Evolutionary conservation across 768 basidiomycete genomes (phyloP), one percentile per base, ranked within the genome.

Genomic region (Grammothele lineata): DNA sequence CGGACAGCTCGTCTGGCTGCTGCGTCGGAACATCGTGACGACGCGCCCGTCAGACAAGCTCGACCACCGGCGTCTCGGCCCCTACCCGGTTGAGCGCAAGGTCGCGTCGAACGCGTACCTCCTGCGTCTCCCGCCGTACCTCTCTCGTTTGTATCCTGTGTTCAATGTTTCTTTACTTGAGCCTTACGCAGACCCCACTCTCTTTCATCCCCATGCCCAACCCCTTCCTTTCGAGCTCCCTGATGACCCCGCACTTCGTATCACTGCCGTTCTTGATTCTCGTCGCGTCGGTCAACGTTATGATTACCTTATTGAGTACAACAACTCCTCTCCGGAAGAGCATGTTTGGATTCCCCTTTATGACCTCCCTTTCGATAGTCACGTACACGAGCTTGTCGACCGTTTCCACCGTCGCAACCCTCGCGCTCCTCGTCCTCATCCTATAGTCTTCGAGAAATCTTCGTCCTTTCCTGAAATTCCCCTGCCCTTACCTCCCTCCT

Each of bases 41-140:
- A 68, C 61, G 15, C 57, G 68, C 4, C 72, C 72, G 1, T 66
- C 68, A 6, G 46, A 59, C 30, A 75, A 75, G 52, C 68, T 75
- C 54, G 8, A 17, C 11, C 17, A 36, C 23, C 17, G 18, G 25
- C 24, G 18, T 25, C 18, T 37, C 25, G 25, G 27, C 3, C 35
- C 33, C 35, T 37, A 36, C 41, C 40, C 26, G 37, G 40, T 38
- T 23, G 8, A 15, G 4, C 9, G 6, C 44, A 24, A 15, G 14
- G 10, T 39, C 45, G 40, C 30, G 23, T 11, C 6, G 21, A 12
- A 9, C 30, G 42, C 66, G 3, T 70, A 64, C 43, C 22, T 22
- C 0, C 63, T 72, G 18, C 26, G 48, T 3, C 61, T 70, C 11
- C 70, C 69, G 10, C 34, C 52, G 2, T 59, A 60, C 23, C 54